Evolutionary conservation across 805 yeast genomes (phyloP).

Genomic region (Clavispora vitiphila): DNA sequence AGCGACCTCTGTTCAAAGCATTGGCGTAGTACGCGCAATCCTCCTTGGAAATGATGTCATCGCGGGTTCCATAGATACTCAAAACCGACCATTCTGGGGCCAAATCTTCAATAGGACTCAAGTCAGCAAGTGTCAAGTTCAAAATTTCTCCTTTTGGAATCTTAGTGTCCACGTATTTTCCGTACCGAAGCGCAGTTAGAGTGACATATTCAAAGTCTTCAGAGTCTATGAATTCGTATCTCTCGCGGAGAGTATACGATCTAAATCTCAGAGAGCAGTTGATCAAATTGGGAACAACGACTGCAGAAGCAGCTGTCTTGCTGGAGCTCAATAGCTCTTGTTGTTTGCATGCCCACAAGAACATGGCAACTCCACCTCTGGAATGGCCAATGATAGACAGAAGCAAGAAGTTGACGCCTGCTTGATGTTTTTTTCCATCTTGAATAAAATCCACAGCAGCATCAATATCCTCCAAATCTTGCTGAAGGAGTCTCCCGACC

Average conservation of each 20-base stretch:
- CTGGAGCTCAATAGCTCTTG: slow-evolving; percentile 28
- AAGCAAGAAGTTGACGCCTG: slow-evolving; percentile 41
- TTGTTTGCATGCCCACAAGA: slow-evolving; percentile 58
- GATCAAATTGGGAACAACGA: slow-evolving; percentile 58
- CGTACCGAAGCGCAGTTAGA: slow-evolving; percentile 46
- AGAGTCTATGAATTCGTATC: slow-evolving; percentile 23
- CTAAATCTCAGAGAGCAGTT: slow-evolving; percentile 71
- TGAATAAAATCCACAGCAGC: slow-evolving; percentile 26
- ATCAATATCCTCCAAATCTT: slow-evolving; percentile 68
- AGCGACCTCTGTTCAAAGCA: slow-evolving; percentile 47
- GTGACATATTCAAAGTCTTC: slow-evolving; percentile 17
- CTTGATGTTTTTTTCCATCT: slow-evolving; percentile 26
- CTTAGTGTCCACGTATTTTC: slow-evolving; percentile 37
- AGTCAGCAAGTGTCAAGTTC: slow-evolving; percentile 46
- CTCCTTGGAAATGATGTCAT: slow-evolving; percentile 56
- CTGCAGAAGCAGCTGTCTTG: slow-evolving; percentile 22
- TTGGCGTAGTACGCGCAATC: slow-evolving; percentile 62
- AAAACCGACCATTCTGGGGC: slow-evolving; percentile 48
- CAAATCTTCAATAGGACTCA: slow-evolving; percentile 36
- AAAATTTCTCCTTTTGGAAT: slow-evolving; percentile 48
- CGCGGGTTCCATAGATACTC: slow-evolving; percentile 68
- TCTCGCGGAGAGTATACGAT: slow-evolving; percentile 41
- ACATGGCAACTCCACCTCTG: slow-evolving; percentile 72
- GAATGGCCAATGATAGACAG: slow-evolving; percentile 72
- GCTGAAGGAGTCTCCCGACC: slow-evolving; percentile 52